phyloP scores from a whole-genome alignment of 2,329 filamentous ascomycete species.

The Colletotrichum cereale region DNA sequence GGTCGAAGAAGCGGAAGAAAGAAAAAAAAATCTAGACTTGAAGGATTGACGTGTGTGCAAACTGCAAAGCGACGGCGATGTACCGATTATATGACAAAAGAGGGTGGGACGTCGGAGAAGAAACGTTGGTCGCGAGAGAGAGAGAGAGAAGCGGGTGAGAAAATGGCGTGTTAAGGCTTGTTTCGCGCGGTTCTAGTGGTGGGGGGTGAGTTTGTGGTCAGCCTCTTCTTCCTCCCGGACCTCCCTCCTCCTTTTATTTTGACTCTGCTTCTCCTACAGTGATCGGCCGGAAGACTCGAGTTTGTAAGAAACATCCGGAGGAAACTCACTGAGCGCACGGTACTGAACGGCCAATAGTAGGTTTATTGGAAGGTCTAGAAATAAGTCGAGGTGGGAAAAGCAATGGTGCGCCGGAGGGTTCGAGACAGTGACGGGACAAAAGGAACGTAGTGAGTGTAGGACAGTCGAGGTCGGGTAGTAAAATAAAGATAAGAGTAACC shows the following conservation, averaged over 20 bases:
- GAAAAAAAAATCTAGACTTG: not conserved
- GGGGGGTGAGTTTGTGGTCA: conserved; percentile 24
- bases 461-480: not conserved
- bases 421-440: conserved; percentile 22
- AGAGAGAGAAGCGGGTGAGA: conserved; percentile 16
- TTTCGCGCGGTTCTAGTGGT: conserved; percentile 26
- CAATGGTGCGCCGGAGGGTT: conserved; percentile 27
- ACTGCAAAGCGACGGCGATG: conserved; percentile 3
- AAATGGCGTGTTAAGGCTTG: conserved; percentile 17
- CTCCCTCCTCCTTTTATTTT: conserved; percentile 30
- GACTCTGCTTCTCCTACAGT: conserved; percentile 28
- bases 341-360: conserved; percentile 22
- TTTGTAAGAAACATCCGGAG: conserved; percentile 22
- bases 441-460: conserved; percentile 1
- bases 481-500: not conserved
- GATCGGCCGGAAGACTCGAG: conserved; percentile 7
- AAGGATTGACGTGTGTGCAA: conserved; percentile 9
- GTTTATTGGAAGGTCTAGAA: conserved; percentile 24
- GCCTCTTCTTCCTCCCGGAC: conserved; percentile 31
- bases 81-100: conserved; percentile 16
- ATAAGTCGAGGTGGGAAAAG: conserved; percentile 27
- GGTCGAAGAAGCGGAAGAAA: not conserved
- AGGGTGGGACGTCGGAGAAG: conserved; percentile 16
- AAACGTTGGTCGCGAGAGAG: conserved; percentile 23
- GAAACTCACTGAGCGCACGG: conserved; percentile 29